phyloP scores from a whole-genome alignment of 2,329 filamentous ascomycete species.

The Trichoderma oligosporum region DNA sequence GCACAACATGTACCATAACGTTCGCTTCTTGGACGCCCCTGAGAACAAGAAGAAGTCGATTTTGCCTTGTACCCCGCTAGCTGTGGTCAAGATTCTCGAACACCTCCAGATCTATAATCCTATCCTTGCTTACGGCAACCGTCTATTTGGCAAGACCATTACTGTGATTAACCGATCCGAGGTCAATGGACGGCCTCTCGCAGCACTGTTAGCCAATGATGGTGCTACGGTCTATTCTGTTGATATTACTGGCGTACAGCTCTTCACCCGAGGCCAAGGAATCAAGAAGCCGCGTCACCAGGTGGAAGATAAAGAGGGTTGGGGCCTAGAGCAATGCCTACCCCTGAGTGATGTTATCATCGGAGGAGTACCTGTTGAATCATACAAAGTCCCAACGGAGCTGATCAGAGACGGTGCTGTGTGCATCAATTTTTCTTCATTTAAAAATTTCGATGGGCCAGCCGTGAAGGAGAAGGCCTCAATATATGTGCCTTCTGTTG shows the following conservation, averaged over 20 bases:
- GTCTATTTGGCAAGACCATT: slow-evolving; percentile 88
- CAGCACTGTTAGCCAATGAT: slow-evolving; percentile 91
- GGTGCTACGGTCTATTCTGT: slow-evolving; percentile 94
- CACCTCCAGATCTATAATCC: slow-evolving; percentile 95
- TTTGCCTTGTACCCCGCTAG: slow-evolving; percentile 90
- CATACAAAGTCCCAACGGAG: slow-evolving; percentile 83
- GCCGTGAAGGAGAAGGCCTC: slow-evolving; percentile 93
- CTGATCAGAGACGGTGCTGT: slow-evolving; percentile 84
- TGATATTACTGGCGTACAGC: slow-evolving; percentile 84
- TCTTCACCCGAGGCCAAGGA: slow-evolving; percentile 86
- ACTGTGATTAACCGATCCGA: slow-evolving; percentile 96
- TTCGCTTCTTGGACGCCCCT: slow-evolving; percentile 83
- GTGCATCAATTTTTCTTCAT: slow-evolving; percentile 98
- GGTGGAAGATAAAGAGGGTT: slow-evolving; percentile 76
- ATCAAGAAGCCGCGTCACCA: slow-evolving; percentile 83
- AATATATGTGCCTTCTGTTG: slow-evolving; percentile 94
- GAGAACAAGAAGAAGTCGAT: slow-evolving; percentile 81
- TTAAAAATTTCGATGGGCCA: slow-evolving; percentile 82
- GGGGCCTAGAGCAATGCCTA: slow-evolving; percentile 74
- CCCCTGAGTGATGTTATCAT: slow-evolving; percentile 93
- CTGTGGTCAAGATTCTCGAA: slow-evolving; percentile 95
- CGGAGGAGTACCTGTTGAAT: slow-evolving; percentile 81
- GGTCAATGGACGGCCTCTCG: slow-evolving; percentile 89
- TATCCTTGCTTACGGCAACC: slow-evolving; percentile 86
- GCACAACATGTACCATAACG: slow-evolving; percentile 99